Evolutionary conservation across 1,139 yeast species (phyloP), one percentile per base, ranked within the genome.

Genomic region (Pichia sorboxylosa): DNA sequence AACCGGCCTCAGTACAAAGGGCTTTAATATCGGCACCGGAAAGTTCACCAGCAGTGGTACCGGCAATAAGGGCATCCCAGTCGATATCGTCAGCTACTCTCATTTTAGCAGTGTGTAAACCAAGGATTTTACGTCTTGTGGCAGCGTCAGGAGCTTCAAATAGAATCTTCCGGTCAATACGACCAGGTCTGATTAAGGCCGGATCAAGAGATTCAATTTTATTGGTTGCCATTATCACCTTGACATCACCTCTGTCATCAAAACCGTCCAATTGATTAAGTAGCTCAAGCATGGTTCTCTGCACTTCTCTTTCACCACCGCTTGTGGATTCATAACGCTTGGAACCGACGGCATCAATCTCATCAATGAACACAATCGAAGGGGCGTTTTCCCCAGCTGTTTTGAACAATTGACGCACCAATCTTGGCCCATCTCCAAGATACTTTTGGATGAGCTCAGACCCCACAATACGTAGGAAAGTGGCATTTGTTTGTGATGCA

Each of bases 11-110:
- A 1, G 98, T 87, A 58, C 97, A 87, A 61, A 92, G 82, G 20
- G 98, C 98, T 63, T 90, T 90, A 50, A 90, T 90, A 58, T 92
- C 98, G 9, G 99, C 99, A 37, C 99, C 99, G 13, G 95, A 82
- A 42, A 90, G 65, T 45, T 90, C 98, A n/a, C n/a, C n/a, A n/a
- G n/a, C n/a, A 55, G 90, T 98, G 63, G 90, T 92, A 13, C 93
- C 70, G 21, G 84, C 78, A 23, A 90, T 94, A 47, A 92, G 69
- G 48, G 79, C 93, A 43, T 90, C 98, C 42, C 87, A 67, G 45
- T 83, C 81, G 28, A 90, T 95, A 51, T 87, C 98, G 13, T 69
- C 73, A 15, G 87, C 73, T 46, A 92, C 66, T 48, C 76, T 84
- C 98, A 92, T 92, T 61, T 85, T 90, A 35, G 85, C 77, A 6